These are phyloP conservation scores for Plasmodium gonderi DNA, from an alignment of 169 alveolate genomes.

Conservation along the genomic window DNA sequence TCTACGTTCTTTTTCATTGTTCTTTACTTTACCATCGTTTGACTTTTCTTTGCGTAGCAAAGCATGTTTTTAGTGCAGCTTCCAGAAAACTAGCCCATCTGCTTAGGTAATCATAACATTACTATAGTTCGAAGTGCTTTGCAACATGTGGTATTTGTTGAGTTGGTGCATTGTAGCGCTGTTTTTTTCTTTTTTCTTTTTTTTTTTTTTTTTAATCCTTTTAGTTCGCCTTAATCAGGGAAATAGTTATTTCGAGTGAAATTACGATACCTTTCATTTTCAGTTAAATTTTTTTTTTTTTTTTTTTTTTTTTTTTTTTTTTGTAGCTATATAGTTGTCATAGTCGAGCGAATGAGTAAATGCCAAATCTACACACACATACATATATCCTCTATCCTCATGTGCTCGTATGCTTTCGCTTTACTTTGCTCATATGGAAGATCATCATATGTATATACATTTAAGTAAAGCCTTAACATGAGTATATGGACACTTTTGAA, in stretches of 20 bases:
- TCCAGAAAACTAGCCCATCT: too few relatives aligned
- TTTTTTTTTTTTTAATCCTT: neutral
- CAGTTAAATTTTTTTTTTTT: neutral
- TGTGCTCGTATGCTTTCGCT: neutral
- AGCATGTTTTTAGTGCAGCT: too few relatives aligned
- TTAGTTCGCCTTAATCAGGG: too few relatives aligned
- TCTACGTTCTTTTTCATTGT: neutral
- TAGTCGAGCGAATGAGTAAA: too few relatives aligned
- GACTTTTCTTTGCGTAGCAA: neutral
- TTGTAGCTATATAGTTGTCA: neutral
- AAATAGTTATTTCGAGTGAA: too few relatives aligned
- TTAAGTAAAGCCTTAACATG: neutral
- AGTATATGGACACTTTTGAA: neutral
- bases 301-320: neutral
- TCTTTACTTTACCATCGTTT: neutral
- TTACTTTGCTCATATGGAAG: neutral
- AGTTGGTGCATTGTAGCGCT: neutral
- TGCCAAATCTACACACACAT: neutral
- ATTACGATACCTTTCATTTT: too few relatives aligned
- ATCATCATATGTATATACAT: constrained; percentile 18
- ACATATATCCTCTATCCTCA: too few relatives aligned
- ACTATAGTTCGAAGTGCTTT: neutral
- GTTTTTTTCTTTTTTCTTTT: neutral
- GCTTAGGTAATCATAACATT: too few relatives aligned
- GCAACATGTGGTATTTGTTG: too few relatives aligned